Percentiles rank a stretch among this genome's conserved stretches.
These are phyloP conservation scores for Canavalia gladiata DNA, from an alignment of 306 rosid genomes.

Conservation along the genomic window DNA sequence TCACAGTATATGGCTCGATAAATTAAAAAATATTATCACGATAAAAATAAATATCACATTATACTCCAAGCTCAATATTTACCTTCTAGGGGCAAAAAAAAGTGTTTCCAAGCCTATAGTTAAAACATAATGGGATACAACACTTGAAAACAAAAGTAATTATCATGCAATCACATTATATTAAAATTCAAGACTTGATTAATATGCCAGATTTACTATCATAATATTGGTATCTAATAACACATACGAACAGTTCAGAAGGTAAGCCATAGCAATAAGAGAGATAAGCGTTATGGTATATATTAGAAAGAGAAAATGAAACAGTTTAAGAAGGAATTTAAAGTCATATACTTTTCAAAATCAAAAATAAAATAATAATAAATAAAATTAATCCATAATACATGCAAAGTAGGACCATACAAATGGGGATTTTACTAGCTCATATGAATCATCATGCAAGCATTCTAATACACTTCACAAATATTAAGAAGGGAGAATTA, in stretches of 20 bases:
- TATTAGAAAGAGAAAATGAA: neutral
- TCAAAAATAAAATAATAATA: conserved; percentile 18
- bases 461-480: neutral
- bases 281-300: neutral
- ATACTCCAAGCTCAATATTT: conserved; percentile 32
- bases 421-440: conserved; percentile 32
- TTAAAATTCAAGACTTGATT: conserved; percentile 22
- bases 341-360: conserved; percentile 1
- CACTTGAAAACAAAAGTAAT: conserved; percentile 3
- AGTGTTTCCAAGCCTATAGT: conserved; percentile 30
- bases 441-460: conserved; percentile 22
- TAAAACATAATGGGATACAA: conserved; percentile 26
- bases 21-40: too few relatives aligned
- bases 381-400: conserved; percentile 15
- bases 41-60: too few relatives aligned
- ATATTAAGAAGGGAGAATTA: neutral
- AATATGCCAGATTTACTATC: conserved; percentile 16
- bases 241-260: conserved; percentile 21
- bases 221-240: conserved; percentile 1
- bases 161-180: conserved; percentile 18
- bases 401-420: neutral
- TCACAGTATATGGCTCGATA: too few relatives aligned
- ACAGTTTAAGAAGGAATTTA: neutral
- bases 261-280: conserved; percentile 4
- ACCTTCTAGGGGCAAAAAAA: conserved; percentile 24